phyloP scores from a whole-genome alignment of 179 eudicot genomes.

The Pouteria campechiana region DNA sequence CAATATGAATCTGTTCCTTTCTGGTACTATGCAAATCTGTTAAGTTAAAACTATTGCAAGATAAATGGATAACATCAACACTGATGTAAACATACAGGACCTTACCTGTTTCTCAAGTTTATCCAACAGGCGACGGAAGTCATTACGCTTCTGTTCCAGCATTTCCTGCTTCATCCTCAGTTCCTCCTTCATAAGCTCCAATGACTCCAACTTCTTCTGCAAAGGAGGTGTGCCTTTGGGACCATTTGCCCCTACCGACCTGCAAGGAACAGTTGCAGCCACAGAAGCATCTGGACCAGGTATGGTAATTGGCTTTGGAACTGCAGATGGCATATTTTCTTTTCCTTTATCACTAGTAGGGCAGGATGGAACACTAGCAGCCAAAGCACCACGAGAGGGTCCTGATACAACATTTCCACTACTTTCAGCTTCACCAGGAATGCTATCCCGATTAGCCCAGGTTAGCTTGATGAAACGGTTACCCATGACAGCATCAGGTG shows the following conservation, averaged over 20 bases:
- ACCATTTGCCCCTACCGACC: slow-evolving; percentile 29
- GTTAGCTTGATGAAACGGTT: slow-evolving; percentile 81
- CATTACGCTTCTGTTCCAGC: slow-evolving; percentile 71
- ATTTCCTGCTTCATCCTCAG: slow-evolving; percentile 87
- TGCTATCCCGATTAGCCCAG: slow-evolving; percentile 87
- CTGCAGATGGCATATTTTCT: slow-evolving; percentile 25
- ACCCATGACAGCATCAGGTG: slow-evolving; percentile 99
- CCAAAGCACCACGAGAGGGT: slow-evolving; percentile 16
- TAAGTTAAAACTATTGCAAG: too few relatives aligned
- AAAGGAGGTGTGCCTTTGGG: slow-evolving; percentile 34
- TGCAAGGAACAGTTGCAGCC: slow-evolving; percentile 23
- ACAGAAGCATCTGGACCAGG: slow-evolving; percentile 21
- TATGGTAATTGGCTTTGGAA: slow-evolving; percentile 17
- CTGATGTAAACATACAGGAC: too few relatives aligned
- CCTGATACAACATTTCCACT: slow-evolving; percentile 18
- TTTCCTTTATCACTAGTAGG: slow-evolving; percentile 28
- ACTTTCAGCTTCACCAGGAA: slow-evolving; percentile 33
- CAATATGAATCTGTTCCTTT: too few relatives aligned
- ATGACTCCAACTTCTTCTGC: slow-evolving; percentile 64
- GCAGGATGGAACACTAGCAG: slow-evolving; percentile 18
- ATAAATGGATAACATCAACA: too few relatives aligned
- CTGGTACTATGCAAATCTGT: too few relatives aligned
- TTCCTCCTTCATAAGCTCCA: slow-evolving; percentile 76
- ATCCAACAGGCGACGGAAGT: slow-evolving; percentile 60
- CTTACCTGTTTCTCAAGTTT: slow-evolving; percentile 72